Conservation (phyloP, 1,284 basidiomycete species). For the Abortiporus biennis region DNA sequence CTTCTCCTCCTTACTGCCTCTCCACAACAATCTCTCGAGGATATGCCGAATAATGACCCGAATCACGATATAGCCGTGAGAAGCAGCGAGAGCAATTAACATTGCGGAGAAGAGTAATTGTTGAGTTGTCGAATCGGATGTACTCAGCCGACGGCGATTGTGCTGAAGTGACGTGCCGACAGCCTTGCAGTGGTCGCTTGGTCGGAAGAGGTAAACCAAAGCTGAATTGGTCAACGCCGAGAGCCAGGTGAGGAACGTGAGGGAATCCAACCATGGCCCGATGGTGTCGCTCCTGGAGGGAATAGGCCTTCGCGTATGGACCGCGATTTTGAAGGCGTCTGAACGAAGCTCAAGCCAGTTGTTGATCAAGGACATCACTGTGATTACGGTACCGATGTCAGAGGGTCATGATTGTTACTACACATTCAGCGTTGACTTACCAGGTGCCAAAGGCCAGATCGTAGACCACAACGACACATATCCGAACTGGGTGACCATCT, state of each 20-base stretch:
- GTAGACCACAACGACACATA: constrained; percentile 90
- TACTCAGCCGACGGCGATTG: constrained; percentile 12
- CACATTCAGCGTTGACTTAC: too few relatives aligned
- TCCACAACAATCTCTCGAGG: constrained; percentile 73
- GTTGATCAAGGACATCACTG: constrained; percentile 74
- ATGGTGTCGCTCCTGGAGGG: constrained; percentile 86
- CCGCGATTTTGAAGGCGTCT: constrained; percentile 93
- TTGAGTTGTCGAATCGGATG: constrained; percentile 24
- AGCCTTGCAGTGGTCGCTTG: constrained; percentile 21
- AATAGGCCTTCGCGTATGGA: constrained; percentile 81
- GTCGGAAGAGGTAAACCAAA: constrained; percentile 78
- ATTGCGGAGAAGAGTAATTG: constrained; percentile 61
- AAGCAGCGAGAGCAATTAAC: constrained; percentile 71
- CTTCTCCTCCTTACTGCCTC: constrained; percentile 58
- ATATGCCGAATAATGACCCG: constrained; percentile 60
- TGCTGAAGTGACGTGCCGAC: constrained; percentile 23
- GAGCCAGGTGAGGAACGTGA: constrained; percentile 87
- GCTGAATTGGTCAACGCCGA: constrained; percentile 81
- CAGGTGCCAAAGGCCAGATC: constrained; percentile 92
- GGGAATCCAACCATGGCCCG: constrained; percentile 89
- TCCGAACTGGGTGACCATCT: constrained; percentile 96
- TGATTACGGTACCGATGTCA: background rate
- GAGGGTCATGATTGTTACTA: too few relatives aligned
- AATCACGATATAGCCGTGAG: constrained; percentile 74
- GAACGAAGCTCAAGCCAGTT: constrained; percentile 90